Conservation (phyloP, 768 basidiomycete species). For the Lactarius tabidus region DNA sequence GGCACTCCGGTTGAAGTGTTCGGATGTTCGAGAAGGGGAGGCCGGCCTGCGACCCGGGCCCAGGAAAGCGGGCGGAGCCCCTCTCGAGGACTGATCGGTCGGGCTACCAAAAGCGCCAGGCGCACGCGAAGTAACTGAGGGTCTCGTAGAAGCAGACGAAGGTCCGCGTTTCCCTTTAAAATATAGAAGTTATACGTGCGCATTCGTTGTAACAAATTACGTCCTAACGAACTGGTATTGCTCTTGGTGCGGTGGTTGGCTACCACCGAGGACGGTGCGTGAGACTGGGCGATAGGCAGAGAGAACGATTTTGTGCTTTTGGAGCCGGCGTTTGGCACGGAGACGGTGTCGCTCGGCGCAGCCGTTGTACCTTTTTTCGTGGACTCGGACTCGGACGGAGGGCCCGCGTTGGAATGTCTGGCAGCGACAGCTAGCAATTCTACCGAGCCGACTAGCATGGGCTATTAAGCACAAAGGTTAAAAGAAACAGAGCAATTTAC, state of each 20-base stretch:
- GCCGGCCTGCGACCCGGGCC: background rate
- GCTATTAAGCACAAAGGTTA: background rate
- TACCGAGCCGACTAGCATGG: background rate
- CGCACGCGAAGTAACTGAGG: background rate
- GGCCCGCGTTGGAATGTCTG: background rate
- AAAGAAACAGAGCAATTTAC: constrained; percentile 27
- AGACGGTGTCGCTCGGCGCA: background rate
- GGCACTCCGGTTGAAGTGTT: constrained; percentile 9
- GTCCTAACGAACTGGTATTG: background rate
- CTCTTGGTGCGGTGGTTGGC: background rate
- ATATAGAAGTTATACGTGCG: background rate
- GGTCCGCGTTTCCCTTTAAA: constrained; percentile 5
- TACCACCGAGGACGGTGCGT: background rate
- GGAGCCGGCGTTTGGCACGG: background rate
- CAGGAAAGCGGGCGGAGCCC: background rate
- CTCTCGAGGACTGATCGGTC: background rate
- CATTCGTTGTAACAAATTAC: too few species aligned
- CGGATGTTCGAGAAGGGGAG: background rate
- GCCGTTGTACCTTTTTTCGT: too few species aligned
- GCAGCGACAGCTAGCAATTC: constrained; percentile 25
- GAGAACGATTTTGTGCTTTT: background rate
- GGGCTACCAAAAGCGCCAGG: background rate
- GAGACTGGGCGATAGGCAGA: background rate
- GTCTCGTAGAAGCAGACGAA: background rate
- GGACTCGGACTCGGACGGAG: too few species aligned